phyloP scores from a whole-genome alignment of 2,329 filamentous ascomycete species.

The Massarina eburnea region DNA sequence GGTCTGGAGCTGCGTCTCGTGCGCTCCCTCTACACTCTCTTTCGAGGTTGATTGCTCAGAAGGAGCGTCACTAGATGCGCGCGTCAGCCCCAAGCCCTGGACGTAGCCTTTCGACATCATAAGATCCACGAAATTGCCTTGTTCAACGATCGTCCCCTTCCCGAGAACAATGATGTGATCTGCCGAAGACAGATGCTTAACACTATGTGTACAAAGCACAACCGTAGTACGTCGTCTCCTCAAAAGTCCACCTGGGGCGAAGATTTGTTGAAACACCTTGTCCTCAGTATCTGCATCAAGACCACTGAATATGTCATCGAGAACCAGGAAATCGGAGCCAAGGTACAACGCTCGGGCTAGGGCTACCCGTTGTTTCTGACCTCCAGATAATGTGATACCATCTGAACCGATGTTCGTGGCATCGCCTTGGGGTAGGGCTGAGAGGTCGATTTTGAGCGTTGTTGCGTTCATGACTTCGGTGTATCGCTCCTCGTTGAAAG shows the following conservation, averaged over 20 bases:
- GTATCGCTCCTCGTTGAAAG: constrained; percentile 13
- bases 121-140: constrained; percentile 41
- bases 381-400: constrained; percentile 52
- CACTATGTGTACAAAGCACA: constrained; percentile 16
- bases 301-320: constrained; percentile 54
- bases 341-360: constrained; percentile 54
- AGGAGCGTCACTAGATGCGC: background rate
- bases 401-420: constrained; percentile 50
- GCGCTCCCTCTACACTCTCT: background rate
- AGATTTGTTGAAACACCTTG: constrained; percentile 47
- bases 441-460: constrained; percentile 8
- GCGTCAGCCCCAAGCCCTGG: constrained; percentile 30
- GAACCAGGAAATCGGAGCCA: constrained; percentile 44
- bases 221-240: constrained; percentile 28
- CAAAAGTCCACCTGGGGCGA: constrained; percentile 47
- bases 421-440: constrained; percentile 14
- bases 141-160: constrained; percentile 12
- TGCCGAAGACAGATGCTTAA: constrained; percentile 10
- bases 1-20: background rate
- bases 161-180: constrained; percentile 12
- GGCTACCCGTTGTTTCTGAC: constrained; percentile 52
- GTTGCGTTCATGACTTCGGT: constrained; percentile 13
- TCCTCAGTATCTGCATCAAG: constrained; percentile 51
- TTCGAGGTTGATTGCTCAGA: background rate
- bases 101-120: constrained; percentile 24